Evolutionary conservation across 768 basidiomycete species (phyloP).

Genomic region (Naematelia aurantialba): DNA sequence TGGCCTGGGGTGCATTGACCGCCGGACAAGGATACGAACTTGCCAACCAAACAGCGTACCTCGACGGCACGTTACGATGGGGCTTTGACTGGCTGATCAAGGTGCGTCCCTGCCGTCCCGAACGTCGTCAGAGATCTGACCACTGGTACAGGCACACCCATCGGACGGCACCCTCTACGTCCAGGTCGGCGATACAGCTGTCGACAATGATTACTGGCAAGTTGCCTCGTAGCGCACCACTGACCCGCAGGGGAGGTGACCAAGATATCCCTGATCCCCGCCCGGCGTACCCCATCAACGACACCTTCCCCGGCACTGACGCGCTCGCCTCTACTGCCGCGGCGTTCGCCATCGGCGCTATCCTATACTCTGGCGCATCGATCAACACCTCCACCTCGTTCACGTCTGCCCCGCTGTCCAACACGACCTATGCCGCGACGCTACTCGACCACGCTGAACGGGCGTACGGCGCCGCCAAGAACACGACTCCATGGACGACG

Average conservation of each 20-base stretch:
- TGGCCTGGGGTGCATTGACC: constrained; percentile 86
- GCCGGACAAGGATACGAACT: constrained; percentile 79
- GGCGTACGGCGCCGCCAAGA: constrained; percentile 72
- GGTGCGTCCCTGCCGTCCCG: constrained; percentile 52
- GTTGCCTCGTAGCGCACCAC: too few relatives aligned
- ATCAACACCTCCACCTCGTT: constrained; percentile 55
- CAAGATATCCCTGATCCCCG: constrained; percentile 68
- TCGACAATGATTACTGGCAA: constrained; percentile 83
- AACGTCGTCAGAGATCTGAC: not conserved
- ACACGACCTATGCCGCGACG: constrained; percentile 66
- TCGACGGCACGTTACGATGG: constrained; percentile 89
- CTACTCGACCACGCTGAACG: constrained; percentile 71
- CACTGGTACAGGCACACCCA: constrained; percentile 68
- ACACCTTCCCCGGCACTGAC: constrained; percentile 78
- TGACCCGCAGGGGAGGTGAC: constrained; percentile 57
- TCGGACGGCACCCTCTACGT: constrained; percentile 68
- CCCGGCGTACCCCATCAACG: constrained; percentile 73
- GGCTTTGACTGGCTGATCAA: constrained; percentile 88
- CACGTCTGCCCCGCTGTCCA: constrained; percentile 63
- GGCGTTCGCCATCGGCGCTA: constrained; percentile 81
- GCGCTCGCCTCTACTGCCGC: constrained; percentile 77
- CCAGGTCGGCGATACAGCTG: constrained; percentile 64
- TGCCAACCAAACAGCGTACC: constrained; percentile 81
- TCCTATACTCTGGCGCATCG: constrained; percentile 64
- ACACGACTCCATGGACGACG: constrained; percentile 52